These are phyloP conservation scores for Vigna unguiculata DNA, from an alignment of 306 rosid genomes.

Conservation along the genomic window DNA sequence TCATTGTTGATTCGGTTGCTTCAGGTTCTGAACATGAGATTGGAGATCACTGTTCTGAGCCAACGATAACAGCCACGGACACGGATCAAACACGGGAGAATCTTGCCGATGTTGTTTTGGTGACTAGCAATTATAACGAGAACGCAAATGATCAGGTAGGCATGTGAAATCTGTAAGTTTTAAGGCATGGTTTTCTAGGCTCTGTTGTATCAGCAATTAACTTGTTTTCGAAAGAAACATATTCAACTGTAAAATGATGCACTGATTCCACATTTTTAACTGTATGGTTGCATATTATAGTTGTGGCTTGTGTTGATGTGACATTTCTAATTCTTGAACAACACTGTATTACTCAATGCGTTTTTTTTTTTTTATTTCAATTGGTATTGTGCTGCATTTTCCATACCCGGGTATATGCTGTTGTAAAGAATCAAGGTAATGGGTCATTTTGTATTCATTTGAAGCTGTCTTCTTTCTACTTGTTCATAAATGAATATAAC, in stretches of 20 bases:
- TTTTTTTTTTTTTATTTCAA: too few species aligned
- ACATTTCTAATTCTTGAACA: conserved; percentile 34
- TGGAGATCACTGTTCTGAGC: conserved; percentile 56
- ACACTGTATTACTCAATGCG: not conserved
- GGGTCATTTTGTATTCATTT: not conserved
- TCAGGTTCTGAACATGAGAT: conserved; percentile 54
- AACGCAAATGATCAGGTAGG: conserved; percentile 56
- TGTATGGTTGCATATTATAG: conserved; percentile 6
- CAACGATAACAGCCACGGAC: conserved; percentile 44
- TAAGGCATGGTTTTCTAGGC: conserved; percentile 35
- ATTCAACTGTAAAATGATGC: not conserved
- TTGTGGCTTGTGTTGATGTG: conserved; percentile 19
- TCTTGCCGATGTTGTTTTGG: conserved; percentile 41
- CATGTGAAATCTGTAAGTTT: conserved; percentile 43
- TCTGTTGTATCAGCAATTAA: not conserved
- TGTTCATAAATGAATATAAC: not conserved
- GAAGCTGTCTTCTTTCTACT: not conserved
- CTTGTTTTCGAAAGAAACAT: too few species aligned
- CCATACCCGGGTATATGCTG: too few species aligned
- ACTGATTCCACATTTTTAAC: conserved; percentile 5
- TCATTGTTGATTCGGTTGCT: conserved; percentile 49
- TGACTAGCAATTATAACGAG: conserved; percentile 51
- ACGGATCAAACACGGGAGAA: conserved; percentile 46
- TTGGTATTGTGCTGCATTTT: too few species aligned
- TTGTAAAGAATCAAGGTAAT: not conserved